Conservation (phyloP, 352 stramenopile species). For the Globisporangium spinosum region DNA sequence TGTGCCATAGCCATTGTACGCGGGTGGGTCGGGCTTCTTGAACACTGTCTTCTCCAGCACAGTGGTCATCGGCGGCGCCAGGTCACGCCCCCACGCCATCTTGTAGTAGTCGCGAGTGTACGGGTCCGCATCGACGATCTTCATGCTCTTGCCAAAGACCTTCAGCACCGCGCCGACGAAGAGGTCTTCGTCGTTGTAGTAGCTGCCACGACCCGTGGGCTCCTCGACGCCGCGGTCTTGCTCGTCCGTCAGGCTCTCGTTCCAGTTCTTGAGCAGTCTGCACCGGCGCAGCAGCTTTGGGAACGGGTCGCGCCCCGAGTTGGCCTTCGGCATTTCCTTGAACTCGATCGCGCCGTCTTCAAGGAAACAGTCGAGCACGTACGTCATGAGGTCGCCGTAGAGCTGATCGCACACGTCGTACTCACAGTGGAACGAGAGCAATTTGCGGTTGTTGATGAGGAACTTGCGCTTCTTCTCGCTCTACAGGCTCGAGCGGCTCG, state of each 20-base stretch:
- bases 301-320: constrained; percentile 82
- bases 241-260: constrained; percentile 57
- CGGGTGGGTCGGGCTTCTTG: constrained; percentile 47
- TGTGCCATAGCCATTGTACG: constrained; percentile 74
- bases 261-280: constrained; percentile 67
- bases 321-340: constrained; percentile 73
- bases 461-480: constrained; percentile 86
- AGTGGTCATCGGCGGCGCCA: constrained; percentile 41
- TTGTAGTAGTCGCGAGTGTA: constrained; percentile 78
- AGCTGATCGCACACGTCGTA: constrained; percentile 81
- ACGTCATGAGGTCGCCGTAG: constrained; percentile 78
- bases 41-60: constrained; percentile 46
- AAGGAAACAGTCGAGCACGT: constrained; percentile 84
- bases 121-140: constrained; percentile 70
- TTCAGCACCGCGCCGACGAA: constrained; percentile 60
- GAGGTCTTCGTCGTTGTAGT: constrained; percentile 72
- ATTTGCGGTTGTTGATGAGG: constrained; percentile 82
- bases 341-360: constrained; percentile 90
- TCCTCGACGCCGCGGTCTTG: constrained; percentile 79
- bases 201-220: constrained; percentile 49
- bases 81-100: constrained; percentile 54
- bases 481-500: constrained; percentile 54
- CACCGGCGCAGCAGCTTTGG: constrained; percentile 63
- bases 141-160: constrained; percentile 66
- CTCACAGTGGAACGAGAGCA: constrained; percentile 82